Evolutionary conservation across 1,284 basidiomycete species (phyloP).

Genomic region (Cutaneotrichosporon arboriforme): DNA sequence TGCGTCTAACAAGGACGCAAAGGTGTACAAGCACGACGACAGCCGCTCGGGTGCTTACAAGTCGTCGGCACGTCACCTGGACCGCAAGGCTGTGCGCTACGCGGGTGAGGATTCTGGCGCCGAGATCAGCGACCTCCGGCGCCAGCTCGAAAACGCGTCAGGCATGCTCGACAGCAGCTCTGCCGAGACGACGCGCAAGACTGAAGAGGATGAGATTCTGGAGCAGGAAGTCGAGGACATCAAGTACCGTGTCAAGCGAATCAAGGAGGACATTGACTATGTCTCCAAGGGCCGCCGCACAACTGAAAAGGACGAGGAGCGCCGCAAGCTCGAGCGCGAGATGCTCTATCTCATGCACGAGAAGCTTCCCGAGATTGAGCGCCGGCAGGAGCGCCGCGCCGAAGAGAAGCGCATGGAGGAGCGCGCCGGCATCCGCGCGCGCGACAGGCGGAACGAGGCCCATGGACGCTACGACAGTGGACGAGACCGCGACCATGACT

Average conservation of each 20-base stretch:
- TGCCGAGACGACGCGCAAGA: slow-evolving; percentile 58
- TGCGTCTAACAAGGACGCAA: slow-evolving; percentile 70
- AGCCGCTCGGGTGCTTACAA: slow-evolving; percentile 60
- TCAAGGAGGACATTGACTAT: slow-evolving; percentile 92
- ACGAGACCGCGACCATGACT: slow-evolving; percentile 38
- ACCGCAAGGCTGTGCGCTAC: slow-evolving; percentile 75
- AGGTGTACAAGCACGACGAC: slow-evolving; percentile 84
- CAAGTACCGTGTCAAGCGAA: slow-evolving; percentile 74
- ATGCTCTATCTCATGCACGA: slow-evolving; percentile 83
- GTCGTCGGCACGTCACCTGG: slow-evolving; percentile 79
- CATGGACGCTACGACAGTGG: slow-evolving; percentile 62
- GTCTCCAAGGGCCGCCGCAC: slow-evolving; percentile 72
- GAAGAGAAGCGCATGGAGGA: slow-evolving; percentile 69
- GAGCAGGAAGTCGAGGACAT: slow-evolving; percentile 87
- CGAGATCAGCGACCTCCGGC: slow-evolving; percentile 81
- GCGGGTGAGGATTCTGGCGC: slow-evolving; percentile 62
- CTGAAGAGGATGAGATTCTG: slow-evolving; percentile 77
- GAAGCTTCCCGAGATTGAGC: slow-evolving; percentile 83
- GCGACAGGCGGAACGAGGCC: slow-evolving; percentile 79
- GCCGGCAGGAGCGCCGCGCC: slow-evolving; percentile 74
- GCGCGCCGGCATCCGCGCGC: slow-evolving; percentile 68
- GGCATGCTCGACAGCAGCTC: slow-evolving; percentile 71
- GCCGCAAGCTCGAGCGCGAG: slow-evolving; percentile 82
- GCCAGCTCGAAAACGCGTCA: slow-evolving; percentile 74
- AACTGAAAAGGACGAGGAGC: slow-evolving; percentile 73